A percentile compares a stretch with the other conserved stretches of the same genome.
These are phyloP conservation scores for Barnettozyma sp. DNA, from an alignment of 805 yeast species.

Conservation along the genomic window DNA sequence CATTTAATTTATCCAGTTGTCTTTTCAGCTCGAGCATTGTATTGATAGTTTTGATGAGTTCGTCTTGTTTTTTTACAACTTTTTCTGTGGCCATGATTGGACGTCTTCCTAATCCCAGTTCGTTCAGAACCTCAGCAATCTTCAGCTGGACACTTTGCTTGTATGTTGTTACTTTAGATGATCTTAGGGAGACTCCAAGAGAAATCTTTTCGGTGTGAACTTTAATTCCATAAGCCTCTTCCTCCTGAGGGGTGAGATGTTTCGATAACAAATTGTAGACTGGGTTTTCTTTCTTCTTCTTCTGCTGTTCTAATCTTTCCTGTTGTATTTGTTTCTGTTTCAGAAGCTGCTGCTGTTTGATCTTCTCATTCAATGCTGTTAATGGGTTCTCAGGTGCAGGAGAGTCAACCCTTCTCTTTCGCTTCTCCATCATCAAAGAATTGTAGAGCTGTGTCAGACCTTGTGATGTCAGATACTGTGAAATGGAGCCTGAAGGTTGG, in stretches of 20 bases:
- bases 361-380: conserved; percentile 34
- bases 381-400: conserved; percentile 38
- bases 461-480: conserved; percentile 74
- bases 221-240: conserved; percentile 75
- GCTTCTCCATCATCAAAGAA: conserved; percentile 63
- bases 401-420: conserved; percentile 40
- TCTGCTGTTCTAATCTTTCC: conserved; percentile 20
- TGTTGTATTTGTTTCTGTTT: conserved; percentile 22
- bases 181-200: conserved; percentile 72
- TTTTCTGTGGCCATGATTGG: conserved; percentile 85
- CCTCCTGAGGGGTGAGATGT: conserved; percentile 65
- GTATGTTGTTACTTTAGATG: conserved; percentile 67
- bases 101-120: conserved; percentile 68
- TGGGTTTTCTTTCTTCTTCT: conserved; percentile 25
- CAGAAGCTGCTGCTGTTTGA: conserved; percentile 24
- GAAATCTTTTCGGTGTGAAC: conserved; percentile 68
- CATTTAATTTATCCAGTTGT: conserved; percentile 79
- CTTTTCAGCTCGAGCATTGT: conserved; percentile 76
- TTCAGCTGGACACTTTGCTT: conserved; percentile 71
- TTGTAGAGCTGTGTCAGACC: conserved; percentile 85
- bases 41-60: conserved; percentile 59
- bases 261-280: conserved; percentile 30
- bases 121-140: conserved; percentile 58
- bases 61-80: conserved; percentile 72
- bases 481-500: conserved; percentile 63